Percentiles rank a stretch among this genome's conserved stretches.
These are phyloP conservation scores for Melampsora occidentalis DNA, from an alignment of 1,284 basidiomycete genomes.

Conservation along the genomic window DNA sequence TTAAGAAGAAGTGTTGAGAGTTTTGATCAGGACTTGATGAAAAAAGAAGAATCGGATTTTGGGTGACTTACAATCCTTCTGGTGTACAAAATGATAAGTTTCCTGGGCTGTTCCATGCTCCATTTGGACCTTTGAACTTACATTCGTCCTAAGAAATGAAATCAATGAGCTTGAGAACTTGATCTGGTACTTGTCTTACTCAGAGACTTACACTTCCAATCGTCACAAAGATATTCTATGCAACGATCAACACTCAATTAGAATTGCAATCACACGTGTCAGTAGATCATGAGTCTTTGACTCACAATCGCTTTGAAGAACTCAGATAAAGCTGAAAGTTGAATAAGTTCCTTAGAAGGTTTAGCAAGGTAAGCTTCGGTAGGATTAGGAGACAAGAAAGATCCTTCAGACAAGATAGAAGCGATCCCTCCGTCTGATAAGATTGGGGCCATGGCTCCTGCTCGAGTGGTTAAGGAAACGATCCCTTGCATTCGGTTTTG, in stretches of 20 bases:
- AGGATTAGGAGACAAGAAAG: slow-evolving; percentile 35
- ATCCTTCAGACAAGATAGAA: slow-evolving; percentile 14
- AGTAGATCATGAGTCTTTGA: background rate
- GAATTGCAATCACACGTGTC: too few relatives aligned
- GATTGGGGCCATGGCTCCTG: slow-evolving; percentile 24
- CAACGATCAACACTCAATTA: background rate
- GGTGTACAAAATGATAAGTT: slow-evolving; percentile 37
- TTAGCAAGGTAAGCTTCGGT: slow-evolving; percentile 19
- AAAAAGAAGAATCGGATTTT: background rate
- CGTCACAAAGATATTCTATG: slow-evolving; percentile 41
- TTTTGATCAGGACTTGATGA: background rate
- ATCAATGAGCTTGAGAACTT: background rate
- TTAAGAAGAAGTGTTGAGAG: background rate
- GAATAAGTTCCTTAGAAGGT: slow-evolving; percentile 11
- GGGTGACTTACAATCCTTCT: slow-evolving; percentile 31
- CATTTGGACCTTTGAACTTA: slow-evolving; percentile 37
- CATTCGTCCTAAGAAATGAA: slow-evolving; percentile 31
- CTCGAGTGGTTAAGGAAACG: slow-evolving; percentile 2
- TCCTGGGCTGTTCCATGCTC: slow-evolving; percentile 22
- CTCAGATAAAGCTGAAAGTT: slow-evolving; percentile 38
- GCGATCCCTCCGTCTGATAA: slow-evolving; percentile 34
- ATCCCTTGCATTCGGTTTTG: slow-evolving; percentile 38
- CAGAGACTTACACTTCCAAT: slow-evolving; percentile 38
- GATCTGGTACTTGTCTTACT: background rate
- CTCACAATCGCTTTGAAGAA: slow-evolving; percentile 41